Conservation (phyloP, 2,329 filamentous ascomycete species). For the Fusarium bactridioides region DNA sequence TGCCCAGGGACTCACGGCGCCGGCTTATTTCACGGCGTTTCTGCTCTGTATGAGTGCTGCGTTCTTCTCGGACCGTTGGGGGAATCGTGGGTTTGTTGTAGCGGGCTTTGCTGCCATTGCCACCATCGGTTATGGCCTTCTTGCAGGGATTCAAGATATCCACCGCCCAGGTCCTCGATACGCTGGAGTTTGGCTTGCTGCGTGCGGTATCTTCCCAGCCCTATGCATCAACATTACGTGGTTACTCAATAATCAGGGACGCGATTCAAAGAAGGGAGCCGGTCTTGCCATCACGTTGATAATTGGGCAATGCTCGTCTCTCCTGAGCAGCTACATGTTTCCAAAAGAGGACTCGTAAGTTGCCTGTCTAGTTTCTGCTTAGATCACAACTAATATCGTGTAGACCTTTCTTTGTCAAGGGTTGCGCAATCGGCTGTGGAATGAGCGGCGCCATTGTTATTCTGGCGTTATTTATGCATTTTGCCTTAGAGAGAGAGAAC, state of each 20-base stretch:
- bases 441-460: slow-evolving; percentile 6
- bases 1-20: slow-evolving; percentile 16
- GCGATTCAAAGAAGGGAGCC: slow-evolving; percentile 16
- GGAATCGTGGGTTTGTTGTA: slow-evolving; percentile 15
- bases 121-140: neutral
- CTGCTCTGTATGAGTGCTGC: slow-evolving; percentile 10
- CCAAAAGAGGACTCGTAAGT: slow-evolving; percentile 26
- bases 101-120: neutral
- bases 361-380: accelerated
- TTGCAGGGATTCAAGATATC: neutral
- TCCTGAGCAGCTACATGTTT: slow-evolving; percentile 25
- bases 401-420: slow-evolving; percentile 19
- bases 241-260: slow-evolving; percentile 26
- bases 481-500: slow-evolving; percentile 9
- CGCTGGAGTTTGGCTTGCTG: slow-evolving; percentile 21
- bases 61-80: slow-evolving; percentile 18
- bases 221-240: slow-evolving; percentile 20
- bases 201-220: slow-evolving; percentile 11
- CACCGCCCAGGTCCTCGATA: slow-evolving; percentile 1
- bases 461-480: slow-evolving; percentile 10
- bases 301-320: slow-evolving; percentile 24
- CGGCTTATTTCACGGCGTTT: slow-evolving; percentile 10
- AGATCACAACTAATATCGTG: accelerated
- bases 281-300: slow-evolving; percentile 7
- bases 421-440: slow-evolving; percentile 22